Evolutionary conservation across 1,284 basidiomycete species (phyloP).

Genomic region (Gomphus bonarii): DNA sequence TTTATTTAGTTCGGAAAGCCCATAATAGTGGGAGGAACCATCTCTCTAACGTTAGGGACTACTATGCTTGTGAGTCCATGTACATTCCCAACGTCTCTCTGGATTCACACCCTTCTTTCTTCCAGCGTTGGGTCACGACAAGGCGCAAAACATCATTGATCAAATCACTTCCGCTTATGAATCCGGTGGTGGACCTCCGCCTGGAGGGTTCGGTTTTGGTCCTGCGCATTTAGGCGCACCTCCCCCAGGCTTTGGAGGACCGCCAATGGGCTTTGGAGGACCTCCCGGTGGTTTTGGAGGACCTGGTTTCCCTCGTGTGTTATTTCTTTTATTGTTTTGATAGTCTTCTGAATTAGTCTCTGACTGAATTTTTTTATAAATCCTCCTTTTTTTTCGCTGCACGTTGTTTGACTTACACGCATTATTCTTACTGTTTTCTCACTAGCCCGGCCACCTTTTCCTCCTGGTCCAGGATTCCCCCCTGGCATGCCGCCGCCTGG

Average conservation of each 20-base stretch:
- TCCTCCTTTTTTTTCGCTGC: background rate
- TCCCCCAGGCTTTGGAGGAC: slow-evolving; percentile 18
- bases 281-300: slow-evolving; percentile 32
- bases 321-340: slow-evolving; percentile 1
- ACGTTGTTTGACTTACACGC: background rate
- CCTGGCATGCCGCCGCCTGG: slow-evolving; percentile 10
- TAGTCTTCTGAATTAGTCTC: slow-evolving; percentile 17
- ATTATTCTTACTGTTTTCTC: background rate
- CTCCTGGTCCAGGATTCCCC: slow-evolving; percentile 6
- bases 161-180: slow-evolving; percentile 91
- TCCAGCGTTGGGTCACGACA: slow-evolving; percentile 87
- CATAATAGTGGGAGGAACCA: slow-evolving; percentile 98
- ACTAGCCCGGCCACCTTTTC: slow-evolving; percentile 8
- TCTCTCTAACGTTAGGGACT: slow-evolving; percentile 91
- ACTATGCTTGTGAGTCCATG: slow-evolving; percentile 78
- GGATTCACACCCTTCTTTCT: background rate
- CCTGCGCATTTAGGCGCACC: slow-evolving; percentile 49
- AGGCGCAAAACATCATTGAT: slow-evolving; percentile 94
- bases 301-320: slow-evolving; percentile 25
- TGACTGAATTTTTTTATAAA: background rate
- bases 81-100: slow-evolving; percentile 12
- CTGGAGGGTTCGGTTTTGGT: slow-evolving; percentile 72
- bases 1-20: slow-evolving; percentile 78
- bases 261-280: slow-evolving; percentile 33
- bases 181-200: slow-evolving; percentile 71